phyloP scores from a whole-genome alignment of 2,329 filamentous ascomycete species.

The Mycosphaerella sp. region DNA sequence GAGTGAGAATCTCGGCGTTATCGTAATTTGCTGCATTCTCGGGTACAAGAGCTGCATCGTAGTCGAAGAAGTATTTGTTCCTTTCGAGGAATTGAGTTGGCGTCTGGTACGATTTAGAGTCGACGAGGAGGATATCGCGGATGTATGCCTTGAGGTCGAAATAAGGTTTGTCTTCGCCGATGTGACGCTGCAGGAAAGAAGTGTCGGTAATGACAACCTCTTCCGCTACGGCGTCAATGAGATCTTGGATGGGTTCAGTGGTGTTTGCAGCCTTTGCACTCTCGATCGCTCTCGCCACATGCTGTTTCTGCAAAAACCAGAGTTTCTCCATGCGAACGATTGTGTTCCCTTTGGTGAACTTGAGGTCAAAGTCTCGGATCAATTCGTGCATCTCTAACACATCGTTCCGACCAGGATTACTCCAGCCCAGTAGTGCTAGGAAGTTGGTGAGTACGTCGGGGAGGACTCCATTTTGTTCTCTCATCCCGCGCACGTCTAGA shows the following conservation, averaged over 20 bases:
- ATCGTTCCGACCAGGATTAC: constrained; percentile 60
- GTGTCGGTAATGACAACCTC: constrained; percentile 22
- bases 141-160: constrained; percentile 43
- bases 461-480: constrained; percentile 52
- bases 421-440: constrained; percentile 79
- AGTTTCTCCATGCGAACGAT: constrained; percentile 76
- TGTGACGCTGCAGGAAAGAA: constrained; percentile 3
- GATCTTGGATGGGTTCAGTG: constrained; percentile 33
- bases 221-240: constrained; percentile 29
- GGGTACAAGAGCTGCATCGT: constrained; percentile 17
- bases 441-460: constrained; percentile 69
- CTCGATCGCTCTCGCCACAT: constrained; percentile 49
- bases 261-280: constrained; percentile 37
- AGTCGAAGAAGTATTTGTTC: constrained; percentile 53
- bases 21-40: constrained; percentile 5
- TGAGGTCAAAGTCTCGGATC: constrained; percentile 68
- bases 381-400: constrained; percentile 66
- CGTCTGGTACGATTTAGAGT: constrained; percentile 53
- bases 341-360: constrained; percentile 87
- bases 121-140: constrained; percentile 45
- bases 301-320: constrained; percentile 67
- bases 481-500: constrained; percentile 54
- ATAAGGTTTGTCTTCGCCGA: neutral
- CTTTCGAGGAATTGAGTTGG: constrained; percentile 50
- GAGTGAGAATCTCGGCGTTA: neutral